phyloP scores from a whole-genome alignment of 768 basidiomycete genomes.

The Fomitopsis serialis region DNA sequence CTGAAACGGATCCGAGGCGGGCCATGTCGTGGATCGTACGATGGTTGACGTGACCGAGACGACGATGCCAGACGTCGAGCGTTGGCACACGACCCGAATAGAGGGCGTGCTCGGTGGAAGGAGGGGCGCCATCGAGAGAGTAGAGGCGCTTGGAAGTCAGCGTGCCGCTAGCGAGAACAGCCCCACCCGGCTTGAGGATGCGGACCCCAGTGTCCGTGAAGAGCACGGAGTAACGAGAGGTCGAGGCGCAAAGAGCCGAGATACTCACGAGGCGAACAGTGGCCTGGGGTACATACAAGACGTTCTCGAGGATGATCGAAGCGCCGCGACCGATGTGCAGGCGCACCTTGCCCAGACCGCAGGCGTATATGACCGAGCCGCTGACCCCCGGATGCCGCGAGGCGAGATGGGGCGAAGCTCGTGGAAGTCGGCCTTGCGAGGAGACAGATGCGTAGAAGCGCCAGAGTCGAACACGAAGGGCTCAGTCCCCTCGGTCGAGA shows the following conservation, averaged over 20 bases:
- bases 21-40: constrained; percentile 10
- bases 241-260: too few species aligned
- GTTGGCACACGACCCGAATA: too few species aligned
- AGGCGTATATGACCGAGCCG: constrained; percentile 19
- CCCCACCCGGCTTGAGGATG: too few species aligned
- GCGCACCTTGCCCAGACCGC: constrained; percentile 22
- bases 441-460: constrained; percentile 21
- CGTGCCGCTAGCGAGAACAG: constrained; percentile 1
- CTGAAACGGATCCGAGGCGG: constrained; percentile 4
- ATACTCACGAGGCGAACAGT: too few species aligned
- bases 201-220: too few species aligned
- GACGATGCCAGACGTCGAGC: too few species aligned
- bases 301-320: too few species aligned
- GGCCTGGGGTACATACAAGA: too few species aligned
- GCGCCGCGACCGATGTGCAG: constrained; percentile 17
- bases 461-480: too few species aligned
- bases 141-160: too few species aligned
- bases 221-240: too few species aligned
- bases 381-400: constrained; percentile 23
- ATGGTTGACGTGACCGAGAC: constrained; percentile 22
- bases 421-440: constrained; percentile 20
- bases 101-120: constrained; percentile 1
- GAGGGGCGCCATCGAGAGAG: background rate
- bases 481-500: too few species aligned
- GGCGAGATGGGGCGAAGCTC: constrained; percentile 17